Evolutionary conservation across 2,329 filamentous ascomycete genomes (phyloP), one percentile per base, ranked within the genome.

Genomic region (Colletotrichum incanum): DNA sequence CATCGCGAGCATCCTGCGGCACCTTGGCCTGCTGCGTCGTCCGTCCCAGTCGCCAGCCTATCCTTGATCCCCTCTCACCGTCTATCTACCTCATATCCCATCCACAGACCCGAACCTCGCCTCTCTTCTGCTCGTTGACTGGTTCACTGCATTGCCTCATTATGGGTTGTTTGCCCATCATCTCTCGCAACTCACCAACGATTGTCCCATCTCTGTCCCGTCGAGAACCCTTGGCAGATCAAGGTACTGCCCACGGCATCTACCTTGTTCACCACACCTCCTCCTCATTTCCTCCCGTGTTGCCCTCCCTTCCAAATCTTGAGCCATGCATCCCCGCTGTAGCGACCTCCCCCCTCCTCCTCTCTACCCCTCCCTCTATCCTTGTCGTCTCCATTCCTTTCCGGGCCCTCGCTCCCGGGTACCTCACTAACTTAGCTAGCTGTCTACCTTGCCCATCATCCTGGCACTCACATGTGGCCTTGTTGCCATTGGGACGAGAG

Each of bases 321-420:
- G 45, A 49, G 50, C 55, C 61, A 73, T 65, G 54, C 67, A 73
- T 31, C 52, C 12, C 39, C 50, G 55, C 60, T 72, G 47, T 62
- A 67, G 23, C 28, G 41, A 71, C 56, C 60, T 55, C 45, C 67
- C 65, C 43, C 41, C 41, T 45, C 41, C 18, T 34, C 16, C 43
- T 31, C 47, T 37, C 26, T 31, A 28, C 49, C 34, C 31, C 65
- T 41, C 34, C 59, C 34, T 23, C 58, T 26, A 41, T 20, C 62
- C 49, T 50, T 63, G 45, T 39, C 60, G 9, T 65, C 16, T 69
- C 69, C 59, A 69, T 59, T 60, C 60, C 49, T 18, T 65, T 72
- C 66, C 54, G 65, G 65, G 60, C 59, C 37, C 58, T 62, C 55
- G 47, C 61, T 62, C 55, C 62, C 71, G 71, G 71, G 61, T 67